phyloP scores from a whole-genome alignment of 2,329 filamentous ascomycete genomes.

The Fusarium liriodendri region DNA sequence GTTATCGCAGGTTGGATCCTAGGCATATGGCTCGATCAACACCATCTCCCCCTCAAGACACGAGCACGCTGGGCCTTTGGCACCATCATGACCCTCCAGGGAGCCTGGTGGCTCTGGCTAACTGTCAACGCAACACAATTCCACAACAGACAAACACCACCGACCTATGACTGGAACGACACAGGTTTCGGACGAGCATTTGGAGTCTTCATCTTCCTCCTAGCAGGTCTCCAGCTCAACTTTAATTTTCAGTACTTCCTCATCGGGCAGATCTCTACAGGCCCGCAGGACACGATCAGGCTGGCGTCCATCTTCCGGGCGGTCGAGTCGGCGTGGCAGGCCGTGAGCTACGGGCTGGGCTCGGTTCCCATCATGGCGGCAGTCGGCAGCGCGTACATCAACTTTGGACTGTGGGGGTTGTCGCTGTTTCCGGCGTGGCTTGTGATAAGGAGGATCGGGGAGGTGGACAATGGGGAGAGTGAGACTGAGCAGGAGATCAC shows the following conservation, averaged over 20 bases:
- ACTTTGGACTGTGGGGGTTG: neutral
- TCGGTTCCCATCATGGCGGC: neutral
- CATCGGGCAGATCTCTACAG: neutral
- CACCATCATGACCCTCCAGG: neutral
- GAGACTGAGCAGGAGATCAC: neutral
- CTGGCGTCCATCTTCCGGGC: neutral
- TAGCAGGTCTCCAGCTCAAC: neutral
- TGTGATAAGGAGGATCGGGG: neutral
- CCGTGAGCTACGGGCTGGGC: neutral
- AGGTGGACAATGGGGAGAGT: neutral
- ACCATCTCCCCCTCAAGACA: slow-evolving; percentile 25
- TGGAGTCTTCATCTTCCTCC: neutral
- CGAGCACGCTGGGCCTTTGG: neutral
- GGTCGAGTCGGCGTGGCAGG: neutral
- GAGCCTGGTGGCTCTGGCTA: neutral
- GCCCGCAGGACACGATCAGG: neutral
- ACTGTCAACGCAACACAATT: neutral
- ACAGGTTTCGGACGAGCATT: neutral
- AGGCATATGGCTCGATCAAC: slow-evolving; percentile 40
- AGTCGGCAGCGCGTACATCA: neutral
- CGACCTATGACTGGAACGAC: neutral
- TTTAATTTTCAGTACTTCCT: neutral
- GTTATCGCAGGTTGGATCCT: neutral
- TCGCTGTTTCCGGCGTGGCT: neutral
- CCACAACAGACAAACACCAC: neutral